These are phyloP conservation scores for Piromyces sp. DNA, from an alignment of 192 early-diverging fungal genomes.

Conservation along the genomic window DNA sequence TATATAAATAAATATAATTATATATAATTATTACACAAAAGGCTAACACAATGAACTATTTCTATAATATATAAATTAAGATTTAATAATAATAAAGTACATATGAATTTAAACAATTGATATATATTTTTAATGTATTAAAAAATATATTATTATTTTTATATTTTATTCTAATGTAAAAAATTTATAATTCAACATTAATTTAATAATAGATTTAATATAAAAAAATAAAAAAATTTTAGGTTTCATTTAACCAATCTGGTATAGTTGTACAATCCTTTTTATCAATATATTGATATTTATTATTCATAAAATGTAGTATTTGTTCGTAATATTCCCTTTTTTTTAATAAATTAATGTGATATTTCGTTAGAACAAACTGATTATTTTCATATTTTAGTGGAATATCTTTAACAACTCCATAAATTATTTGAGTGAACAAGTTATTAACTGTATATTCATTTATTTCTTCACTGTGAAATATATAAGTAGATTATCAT, in stretches of 20 bases:
- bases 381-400: neutral
- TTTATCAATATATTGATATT: neutral
- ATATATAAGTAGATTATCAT: too few relatives aligned
- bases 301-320: neutral
- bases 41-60: too few relatives aligned
- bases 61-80: too few relatives aligned
- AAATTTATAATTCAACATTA: too few relatives aligned
- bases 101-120: too few relatives aligned
- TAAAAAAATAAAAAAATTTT: neutral
- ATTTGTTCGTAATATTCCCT: neutral
- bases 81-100: too few relatives aligned
- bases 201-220: too few relatives aligned
- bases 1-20: too few relatives aligned
- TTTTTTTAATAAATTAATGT: neutral
- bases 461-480: neutral
- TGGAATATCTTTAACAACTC: neutral
- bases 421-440: neutral
- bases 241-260: neutral
- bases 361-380: neutral
- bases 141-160: too few relatives aligned
- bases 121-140: too few relatives aligned
- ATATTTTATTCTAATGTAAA: too few relatives aligned
- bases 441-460: neutral
- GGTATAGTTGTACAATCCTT: neutral
- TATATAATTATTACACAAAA: too few relatives aligned